Conservation (phyloP, 169 alveolate genomes). For the Perkinsus olseni region DNA sequence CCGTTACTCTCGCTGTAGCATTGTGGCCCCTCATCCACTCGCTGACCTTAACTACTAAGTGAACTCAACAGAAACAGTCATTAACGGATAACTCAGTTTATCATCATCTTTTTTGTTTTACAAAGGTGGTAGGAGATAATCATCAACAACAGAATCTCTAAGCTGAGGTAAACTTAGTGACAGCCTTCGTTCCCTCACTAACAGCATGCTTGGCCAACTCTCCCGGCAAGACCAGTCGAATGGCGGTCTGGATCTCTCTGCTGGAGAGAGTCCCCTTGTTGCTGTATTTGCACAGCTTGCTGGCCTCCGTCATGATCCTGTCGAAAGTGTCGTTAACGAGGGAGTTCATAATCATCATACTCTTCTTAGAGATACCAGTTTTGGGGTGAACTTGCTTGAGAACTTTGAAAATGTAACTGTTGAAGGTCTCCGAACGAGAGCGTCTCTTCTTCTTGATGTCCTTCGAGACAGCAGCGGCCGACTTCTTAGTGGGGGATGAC, state of each 20-base stretch:
- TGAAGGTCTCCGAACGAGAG: constrained; percentile 85
- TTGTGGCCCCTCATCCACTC: too few species aligned
- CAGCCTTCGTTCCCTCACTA: constrained; percentile 99
- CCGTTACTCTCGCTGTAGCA: too few species aligned
- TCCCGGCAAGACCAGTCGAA: constrained; percentile 95
- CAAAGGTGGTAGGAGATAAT: too few species aligned
- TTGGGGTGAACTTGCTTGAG: constrained; percentile 97
- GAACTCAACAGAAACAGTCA: too few species aligned
- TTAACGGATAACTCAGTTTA: too few species aligned
- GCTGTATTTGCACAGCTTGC: constrained; percentile 91
- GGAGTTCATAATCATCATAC: constrained; percentile 98
- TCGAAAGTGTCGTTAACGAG: constrained; percentile 93
- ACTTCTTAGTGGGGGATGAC: not conserved
- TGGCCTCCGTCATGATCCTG: constrained; percentile 91
- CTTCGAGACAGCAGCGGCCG: not conserved
- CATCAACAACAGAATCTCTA: constrained; percentile 8
- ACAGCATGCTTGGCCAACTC: constrained; percentile 99
- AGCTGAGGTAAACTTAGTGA: constrained; percentile 84
- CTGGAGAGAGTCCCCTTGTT: constrained; percentile 94
- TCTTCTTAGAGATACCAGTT: constrained; percentile 93
- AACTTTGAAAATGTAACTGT: constrained; percentile 96
- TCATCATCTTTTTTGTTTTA: too few species aligned
- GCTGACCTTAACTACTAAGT: too few species aligned
- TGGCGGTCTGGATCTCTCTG: constrained; percentile 98
- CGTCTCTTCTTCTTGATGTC: not conserved